Evolutionary conservation across 768 basidiomycete genomes (phyloP).

Genomic region (Pleurotus tuoliensis): DNA sequence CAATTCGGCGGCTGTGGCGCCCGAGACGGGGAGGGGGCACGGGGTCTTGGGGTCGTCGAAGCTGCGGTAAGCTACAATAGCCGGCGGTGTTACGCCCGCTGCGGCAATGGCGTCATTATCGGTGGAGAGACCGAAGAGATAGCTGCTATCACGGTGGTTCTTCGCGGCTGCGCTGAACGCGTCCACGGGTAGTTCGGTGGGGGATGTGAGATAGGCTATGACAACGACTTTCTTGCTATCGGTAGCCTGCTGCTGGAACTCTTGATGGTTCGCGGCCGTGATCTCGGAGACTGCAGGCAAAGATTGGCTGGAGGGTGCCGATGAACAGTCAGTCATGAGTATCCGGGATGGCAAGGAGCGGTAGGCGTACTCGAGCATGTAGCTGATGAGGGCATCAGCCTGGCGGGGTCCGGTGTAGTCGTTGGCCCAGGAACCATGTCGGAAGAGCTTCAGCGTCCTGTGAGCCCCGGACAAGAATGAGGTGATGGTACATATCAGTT

Average conservation of each 20-base stretch:
- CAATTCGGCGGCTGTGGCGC: slow-evolving; percentile 56
- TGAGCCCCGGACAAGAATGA: too few relatives aligned
- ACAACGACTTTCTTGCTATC: slow-evolving; percentile 62
- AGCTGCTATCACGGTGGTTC: slow-evolving; percentile 71
- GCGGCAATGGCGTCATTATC: slow-evolving; percentile 65
- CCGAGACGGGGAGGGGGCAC: slow-evolving; percentile 62
- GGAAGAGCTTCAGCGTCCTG: background rate
- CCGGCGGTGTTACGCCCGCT: slow-evolving; percentile 74
- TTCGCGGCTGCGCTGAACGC: slow-evolving; percentile 82
- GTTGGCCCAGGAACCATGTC: background rate
- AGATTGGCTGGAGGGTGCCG: slow-evolving; percentile 59
- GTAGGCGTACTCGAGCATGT: background rate
- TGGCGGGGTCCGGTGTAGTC: background rate
- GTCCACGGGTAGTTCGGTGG: slow-evolving; percentile 63
- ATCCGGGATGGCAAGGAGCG: too few relatives aligned
- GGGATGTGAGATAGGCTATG: slow-evolving; percentile 76
- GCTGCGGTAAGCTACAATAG: slow-evolving; percentile 86
- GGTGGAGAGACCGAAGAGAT: slow-evolving; percentile 84
- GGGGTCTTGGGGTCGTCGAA: slow-evolving; percentile 81
- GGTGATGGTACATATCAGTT: too few relatives aligned
- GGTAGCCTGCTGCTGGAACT: slow-evolving; percentile 66
- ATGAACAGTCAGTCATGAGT: slow-evolving; percentile 12
- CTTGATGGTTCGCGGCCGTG: slow-evolving; percentile 67
- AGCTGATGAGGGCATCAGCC: background rate
- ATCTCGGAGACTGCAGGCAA: slow-evolving; percentile 89